A percentile compares a stretch with the other conserved stretches of the same genome.
Conservation (phyloP, 495 filamentous ascomycete species). For the Penicillium bovifimosum region DNA sequence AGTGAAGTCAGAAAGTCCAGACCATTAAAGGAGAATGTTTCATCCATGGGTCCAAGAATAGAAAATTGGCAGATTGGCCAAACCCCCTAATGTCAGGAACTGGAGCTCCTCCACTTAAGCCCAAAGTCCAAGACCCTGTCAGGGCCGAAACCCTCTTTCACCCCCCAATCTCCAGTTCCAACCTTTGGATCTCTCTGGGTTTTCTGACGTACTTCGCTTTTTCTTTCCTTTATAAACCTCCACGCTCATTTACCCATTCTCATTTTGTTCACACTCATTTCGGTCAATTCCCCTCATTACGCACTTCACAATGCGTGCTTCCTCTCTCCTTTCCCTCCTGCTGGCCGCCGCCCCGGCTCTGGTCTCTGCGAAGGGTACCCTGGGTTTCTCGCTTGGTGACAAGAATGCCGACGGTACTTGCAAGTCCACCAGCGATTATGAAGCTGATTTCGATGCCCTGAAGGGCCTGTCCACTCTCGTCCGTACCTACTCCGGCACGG, state of each 20-base stretch:
- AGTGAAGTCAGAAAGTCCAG: too few species aligned
- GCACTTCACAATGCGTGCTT: slow-evolving; percentile 38
- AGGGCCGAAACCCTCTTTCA: slow-evolving; percentile 11
- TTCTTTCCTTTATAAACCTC: background rate
- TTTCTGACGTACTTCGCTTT: slow-evolving; percentile 10
- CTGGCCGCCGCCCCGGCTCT: slow-evolving; percentile 40
- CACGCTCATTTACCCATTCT: background rate
- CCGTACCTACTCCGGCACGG: slow-evolving; percentile 61
- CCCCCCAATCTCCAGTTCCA: slow-evolving; percentile 1
- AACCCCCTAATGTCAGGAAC: slow-evolving; percentile 9
- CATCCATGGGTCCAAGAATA: slow-evolving; percentile 12
- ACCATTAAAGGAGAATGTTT: slow-evolving; percentile 11
- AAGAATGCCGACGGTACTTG: slow-evolving; percentile 52
- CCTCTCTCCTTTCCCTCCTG: slow-evolving; percentile 32
- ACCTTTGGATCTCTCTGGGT: background rate
- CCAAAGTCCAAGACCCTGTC: slow-evolving; percentile 5
- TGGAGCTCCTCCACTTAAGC: background rate
- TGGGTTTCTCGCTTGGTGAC: slow-evolving; percentile 48
- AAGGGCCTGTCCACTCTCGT: slow-evolving; percentile 53
- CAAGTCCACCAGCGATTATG: slow-evolving; percentile 61
- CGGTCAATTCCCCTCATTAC: slow-evolving; percentile 6
- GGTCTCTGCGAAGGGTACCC: slow-evolving; percentile 38
- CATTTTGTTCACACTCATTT: slow-evolving; percentile 1
- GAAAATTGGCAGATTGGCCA: background rate
- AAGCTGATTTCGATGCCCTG: slow-evolving; percentile 60